A percentile compares a stretch with the other conserved stretches of the same genome.
phyloP scores from a whole-genome alignment of 345 rosid genomes.

The Alliaria petiolata region DNA sequence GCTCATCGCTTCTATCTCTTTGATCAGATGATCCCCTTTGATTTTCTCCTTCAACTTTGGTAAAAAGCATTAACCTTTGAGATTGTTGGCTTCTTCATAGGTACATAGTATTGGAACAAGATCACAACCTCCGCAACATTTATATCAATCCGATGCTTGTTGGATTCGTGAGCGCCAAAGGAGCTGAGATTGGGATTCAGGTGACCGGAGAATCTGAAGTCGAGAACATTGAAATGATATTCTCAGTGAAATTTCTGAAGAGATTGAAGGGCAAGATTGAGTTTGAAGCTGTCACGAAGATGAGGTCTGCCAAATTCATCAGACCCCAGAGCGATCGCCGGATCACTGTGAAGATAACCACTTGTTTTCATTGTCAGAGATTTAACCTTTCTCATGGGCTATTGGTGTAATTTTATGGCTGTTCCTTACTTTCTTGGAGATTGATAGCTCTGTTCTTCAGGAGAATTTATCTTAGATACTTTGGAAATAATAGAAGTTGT shows the following conservation, averaged over 20 bases:
- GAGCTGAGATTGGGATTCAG: constrained; percentile 61
- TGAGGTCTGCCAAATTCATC: constrained; percentile 66
- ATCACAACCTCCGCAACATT: neutral
- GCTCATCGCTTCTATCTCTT: neutral
- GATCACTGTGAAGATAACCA: constrained; percentile 65
- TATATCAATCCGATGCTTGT: constrained; percentile 40
- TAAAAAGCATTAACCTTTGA: neutral
- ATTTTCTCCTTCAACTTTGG: neutral
- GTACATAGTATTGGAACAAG: constrained; percentile 35
- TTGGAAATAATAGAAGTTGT: neutral
- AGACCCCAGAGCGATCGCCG: constrained; percentile 83
- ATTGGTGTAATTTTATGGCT: too few species aligned
- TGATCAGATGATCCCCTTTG: neutral
- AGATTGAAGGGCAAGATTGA: constrained; percentile 41
- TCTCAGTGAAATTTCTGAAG: constrained; percentile 48
- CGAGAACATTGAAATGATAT: constrained; percentile 39
- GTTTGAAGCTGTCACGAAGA: constrained; percentile 38
- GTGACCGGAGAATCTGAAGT: constrained; percentile 28
- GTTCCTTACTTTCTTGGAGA: neutral
- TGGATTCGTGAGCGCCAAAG: constrained; percentile 42
- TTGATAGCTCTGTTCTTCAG: neutral
- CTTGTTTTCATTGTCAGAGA: neutral
- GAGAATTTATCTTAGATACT: neutral
- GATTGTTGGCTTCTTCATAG: constrained; percentile 35
- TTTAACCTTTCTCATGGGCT: too few species aligned